phyloP scores from a whole-genome alignment of 2,329 filamentous ascomycete species.

The Venturia asperata region DNA sequence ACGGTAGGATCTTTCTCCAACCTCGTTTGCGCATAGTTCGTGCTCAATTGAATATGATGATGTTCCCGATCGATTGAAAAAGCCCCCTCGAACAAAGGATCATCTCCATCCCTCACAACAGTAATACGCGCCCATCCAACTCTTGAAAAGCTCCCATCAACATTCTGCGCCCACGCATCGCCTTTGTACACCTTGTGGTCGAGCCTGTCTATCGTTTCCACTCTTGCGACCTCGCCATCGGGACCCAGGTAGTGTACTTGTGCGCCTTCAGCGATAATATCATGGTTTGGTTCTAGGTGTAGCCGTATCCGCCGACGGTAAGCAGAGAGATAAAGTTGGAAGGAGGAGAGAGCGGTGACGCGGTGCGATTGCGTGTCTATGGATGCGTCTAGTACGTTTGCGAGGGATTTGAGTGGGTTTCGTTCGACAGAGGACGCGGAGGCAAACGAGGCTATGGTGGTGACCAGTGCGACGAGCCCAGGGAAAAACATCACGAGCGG shows the following conservation, averaged over 20 bases:
- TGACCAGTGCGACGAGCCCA: constrained; percentile 2
- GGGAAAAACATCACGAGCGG: constrained; percentile 2
- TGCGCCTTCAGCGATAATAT: constrained; percentile 73
- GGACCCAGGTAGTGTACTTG: constrained; percentile 63
- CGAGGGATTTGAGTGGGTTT: constrained; percentile 69
- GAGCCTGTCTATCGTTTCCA: constrained; percentile 63
- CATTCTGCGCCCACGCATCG: constrained; percentile 60
- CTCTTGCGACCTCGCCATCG: constrained; percentile 60
- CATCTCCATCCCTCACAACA: constrained; percentile 65
- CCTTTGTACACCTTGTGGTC: constrained; percentile 83
- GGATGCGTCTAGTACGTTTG: constrained; percentile 63
- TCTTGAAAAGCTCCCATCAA: constrained; percentile 63
- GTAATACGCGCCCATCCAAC: constrained; percentile 83
- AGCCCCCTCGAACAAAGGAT: constrained; percentile 82
- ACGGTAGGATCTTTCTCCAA: constrained; percentile 64
- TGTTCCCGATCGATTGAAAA: constrained; percentile 76
- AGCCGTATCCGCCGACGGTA: constrained; percentile 66
- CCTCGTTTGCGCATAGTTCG: constrained; percentile 66
- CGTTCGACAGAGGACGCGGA: constrained; percentile 39
- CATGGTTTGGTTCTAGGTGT: constrained; percentile 79
- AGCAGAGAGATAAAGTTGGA: constrained; percentile 71
- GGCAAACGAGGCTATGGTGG: constrained; percentile 21
- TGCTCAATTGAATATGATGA: constrained; percentile 75
- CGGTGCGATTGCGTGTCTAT: constrained; percentile 74
- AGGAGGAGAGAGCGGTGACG: constrained; percentile 71